These are phyloP conservation scores for Naumovozyma baii DNA, from an alignment of 805 yeast species.

Conservation along the genomic window DNA sequence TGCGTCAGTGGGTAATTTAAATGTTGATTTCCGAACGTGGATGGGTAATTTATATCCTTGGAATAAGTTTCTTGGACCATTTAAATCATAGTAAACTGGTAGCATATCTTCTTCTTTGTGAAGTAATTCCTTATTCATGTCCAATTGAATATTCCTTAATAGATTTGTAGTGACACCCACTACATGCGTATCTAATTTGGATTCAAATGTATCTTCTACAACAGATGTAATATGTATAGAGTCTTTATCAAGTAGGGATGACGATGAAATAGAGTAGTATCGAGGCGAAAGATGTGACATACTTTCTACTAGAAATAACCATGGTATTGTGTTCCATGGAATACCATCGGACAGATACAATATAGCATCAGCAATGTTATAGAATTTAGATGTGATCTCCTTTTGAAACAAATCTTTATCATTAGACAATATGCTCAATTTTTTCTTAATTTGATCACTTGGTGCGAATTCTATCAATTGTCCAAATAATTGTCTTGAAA, in stretches of 20 bases:
- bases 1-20: constrained; percentile 84
- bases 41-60: constrained; percentile 59
- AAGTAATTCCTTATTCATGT: constrained; percentile 39
- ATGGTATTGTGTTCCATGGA: constrained; percentile 73
- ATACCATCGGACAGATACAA: constrained; percentile 48
- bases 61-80: constrained; percentile 69
- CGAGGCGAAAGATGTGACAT: constrained; percentile 82
- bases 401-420: constrained; percentile 62
- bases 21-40: constrained; percentile 89
- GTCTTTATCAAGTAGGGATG: constrained; percentile 66
- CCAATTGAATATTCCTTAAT: constrained; percentile 57
- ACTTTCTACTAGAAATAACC: constrained; percentile 74
- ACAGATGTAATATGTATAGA: constrained; percentile 81
- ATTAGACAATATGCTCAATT: constrained; percentile 40
- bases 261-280: constrained; percentile 91
- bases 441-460: constrained; percentile 37
- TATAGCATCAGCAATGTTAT: constrained; percentile 70
- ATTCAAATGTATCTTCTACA: constrained; percentile 53
- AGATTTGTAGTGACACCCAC: constrained; percentile 87
- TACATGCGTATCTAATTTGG: constrained; percentile 22
- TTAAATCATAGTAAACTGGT: constrained; percentile 53
- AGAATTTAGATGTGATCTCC: constrained; percentile 50
- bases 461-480: constrained; percentile 80
- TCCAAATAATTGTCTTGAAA: constrained; percentile 77
- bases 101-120: constrained; percentile 18